Percentiles rank a stretch among this genome's conserved stretches.
These are phyloP conservation scores for Yarrowia galli DNA, from an alignment of 1,139 yeast genomes.

Conservation along the genomic window DNA sequence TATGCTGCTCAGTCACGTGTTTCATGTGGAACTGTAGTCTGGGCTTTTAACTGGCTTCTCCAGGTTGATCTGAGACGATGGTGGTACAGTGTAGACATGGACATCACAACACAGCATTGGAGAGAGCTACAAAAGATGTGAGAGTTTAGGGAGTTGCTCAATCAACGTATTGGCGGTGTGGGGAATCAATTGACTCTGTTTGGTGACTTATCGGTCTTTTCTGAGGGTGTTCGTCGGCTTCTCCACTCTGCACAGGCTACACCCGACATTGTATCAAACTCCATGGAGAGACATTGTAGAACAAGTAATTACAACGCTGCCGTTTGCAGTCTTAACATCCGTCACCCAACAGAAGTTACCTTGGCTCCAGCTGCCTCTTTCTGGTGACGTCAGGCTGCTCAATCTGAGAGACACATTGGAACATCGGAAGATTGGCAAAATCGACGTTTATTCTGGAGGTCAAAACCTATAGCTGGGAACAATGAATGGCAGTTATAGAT, in stretches of 20 bases:
- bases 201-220: too few species aligned
- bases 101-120: too few species aligned
- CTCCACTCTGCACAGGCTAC: not conserved
- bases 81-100: too few species aligned
- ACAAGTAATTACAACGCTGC: not conserved
- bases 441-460: not conserved
- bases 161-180: too few species aligned
- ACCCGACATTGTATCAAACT: not conserved
- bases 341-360: not conserved
- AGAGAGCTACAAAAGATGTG: too few species aligned
- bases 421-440: not conserved
- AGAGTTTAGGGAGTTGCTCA: too few species aligned
- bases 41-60: too few species aligned
- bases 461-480: not conserved
- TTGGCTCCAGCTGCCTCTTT: not conserved
- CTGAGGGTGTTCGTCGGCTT: too few species aligned
- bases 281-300: not conserved
- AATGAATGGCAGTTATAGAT: not conserved
- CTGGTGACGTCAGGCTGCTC: conserved; percentile 10
- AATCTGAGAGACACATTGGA: not conserved
- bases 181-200: too few species aligned
- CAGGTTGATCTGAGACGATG: too few species aligned
- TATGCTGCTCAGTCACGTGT: too few species aligned
- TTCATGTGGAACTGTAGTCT: too few species aligned
- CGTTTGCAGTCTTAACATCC: not conserved